phyloP scores from a whole-genome alignment of 495 filamentous ascomycete species.

The Penicillium silybi region DNA sequence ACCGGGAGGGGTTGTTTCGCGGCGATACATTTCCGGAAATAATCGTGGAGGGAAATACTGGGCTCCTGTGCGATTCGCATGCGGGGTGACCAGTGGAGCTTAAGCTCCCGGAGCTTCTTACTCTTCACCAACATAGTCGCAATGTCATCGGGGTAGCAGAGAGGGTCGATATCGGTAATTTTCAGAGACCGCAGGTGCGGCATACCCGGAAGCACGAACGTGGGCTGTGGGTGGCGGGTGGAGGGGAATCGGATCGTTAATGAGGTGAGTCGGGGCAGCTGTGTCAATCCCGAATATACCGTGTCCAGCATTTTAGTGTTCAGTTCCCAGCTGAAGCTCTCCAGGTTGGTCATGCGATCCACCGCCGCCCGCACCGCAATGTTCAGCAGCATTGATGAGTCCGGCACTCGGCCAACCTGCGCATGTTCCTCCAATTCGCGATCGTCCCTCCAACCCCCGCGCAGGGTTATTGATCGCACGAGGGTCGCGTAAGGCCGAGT shows the following conservation, averaged over 20 bases:
- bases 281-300: constrained; percentile 52
- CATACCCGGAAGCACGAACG: constrained; percentile 54
- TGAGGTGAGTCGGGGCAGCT: constrained; percentile 46
- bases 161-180: constrained; percentile 57
- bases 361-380: constrained; percentile 55
- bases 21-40: constrained; percentile 52
- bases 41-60: constrained; percentile 49
- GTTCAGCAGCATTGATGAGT: constrained; percentile 62
- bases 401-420: constrained; percentile 54
- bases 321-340: constrained; percentile 60
- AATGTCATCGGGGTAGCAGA: constrained; percentile 64
- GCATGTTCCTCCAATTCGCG: constrained; percentile 54
- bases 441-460: constrained; percentile 59
- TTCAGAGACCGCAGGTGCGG: constrained; percentile 50
- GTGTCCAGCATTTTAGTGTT: constrained; percentile 60
- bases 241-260: constrained; percentile 54
- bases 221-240: constrained; percentile 54
- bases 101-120: constrained; percentile 51
- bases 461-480: constrained; percentile 49
- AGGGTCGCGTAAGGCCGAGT: constrained; percentile 50
- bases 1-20: constrained; percentile 42
- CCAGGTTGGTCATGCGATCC: constrained; percentile 54
- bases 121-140: constrained; percentile 51
- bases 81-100: constrained; percentile 57
- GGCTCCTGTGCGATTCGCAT: constrained; percentile 58